These are phyloP conservation scores for Colletotrichum paranaense DNA, from an alignment of 2,329 filamentous ascomycete species.

Conservation along the genomic window DNA sequence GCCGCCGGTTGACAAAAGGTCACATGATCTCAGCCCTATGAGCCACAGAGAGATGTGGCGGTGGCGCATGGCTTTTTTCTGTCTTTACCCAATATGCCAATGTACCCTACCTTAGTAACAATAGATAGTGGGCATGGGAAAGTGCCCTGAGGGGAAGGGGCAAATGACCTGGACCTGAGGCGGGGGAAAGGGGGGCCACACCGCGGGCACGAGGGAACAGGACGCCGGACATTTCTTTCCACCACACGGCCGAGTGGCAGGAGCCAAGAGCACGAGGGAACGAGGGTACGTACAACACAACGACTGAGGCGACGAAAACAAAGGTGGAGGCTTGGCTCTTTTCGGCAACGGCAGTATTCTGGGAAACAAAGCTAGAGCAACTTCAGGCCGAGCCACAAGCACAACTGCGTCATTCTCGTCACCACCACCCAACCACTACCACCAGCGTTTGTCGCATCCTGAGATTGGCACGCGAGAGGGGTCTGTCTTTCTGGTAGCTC, in stretches of 20 bases:
- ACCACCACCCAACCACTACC: not conserved
- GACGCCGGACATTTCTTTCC: not conserved
- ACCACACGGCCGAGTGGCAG: not conserved
- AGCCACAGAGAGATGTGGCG: slow-evolving; percentile 15
- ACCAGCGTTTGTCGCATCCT: not conserved
- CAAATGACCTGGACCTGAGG: too few species aligned
- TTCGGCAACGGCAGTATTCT: not conserved
- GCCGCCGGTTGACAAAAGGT: not conserved
- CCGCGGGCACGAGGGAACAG: not conserved
- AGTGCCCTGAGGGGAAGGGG: not conserved
- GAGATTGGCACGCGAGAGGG: not conserved
- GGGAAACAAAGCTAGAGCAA: not conserved
- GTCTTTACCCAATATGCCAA: not conserved
- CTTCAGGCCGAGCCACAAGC: not conserved
- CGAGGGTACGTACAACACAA: not conserved
- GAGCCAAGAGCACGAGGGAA: not conserved
- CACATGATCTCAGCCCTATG: slow-evolving; percentile 33
- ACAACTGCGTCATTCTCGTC: slow-evolving; percentile 8
- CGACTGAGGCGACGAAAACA: not conserved
- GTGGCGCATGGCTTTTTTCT: not conserved
- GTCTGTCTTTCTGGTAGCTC: not conserved
- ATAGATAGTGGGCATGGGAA: not conserved
- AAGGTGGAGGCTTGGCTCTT: not conserved
- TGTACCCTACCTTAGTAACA: too few species aligned
- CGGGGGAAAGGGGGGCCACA: too few species aligned